phyloP scores from a whole-genome alignment of 176 grass and related monocot species.

The Thalia dealbata region DNA sequence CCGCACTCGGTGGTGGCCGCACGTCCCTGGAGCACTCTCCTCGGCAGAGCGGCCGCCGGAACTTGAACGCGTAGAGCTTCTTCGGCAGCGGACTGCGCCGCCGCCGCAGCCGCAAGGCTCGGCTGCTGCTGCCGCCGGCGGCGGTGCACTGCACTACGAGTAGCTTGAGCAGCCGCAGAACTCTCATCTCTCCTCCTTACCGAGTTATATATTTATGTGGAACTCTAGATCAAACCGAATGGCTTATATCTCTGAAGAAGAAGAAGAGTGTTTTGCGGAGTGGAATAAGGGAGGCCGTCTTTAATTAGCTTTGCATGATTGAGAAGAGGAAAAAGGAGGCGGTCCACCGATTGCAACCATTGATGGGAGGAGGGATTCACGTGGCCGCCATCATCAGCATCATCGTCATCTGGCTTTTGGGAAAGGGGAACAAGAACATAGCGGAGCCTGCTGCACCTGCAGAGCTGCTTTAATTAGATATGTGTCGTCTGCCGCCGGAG shows the following conservation, averaged over 20 bases:
- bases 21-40: background rate
- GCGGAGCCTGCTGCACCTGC: no score
- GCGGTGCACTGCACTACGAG: constrained; percentile 1
- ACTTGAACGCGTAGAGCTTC: background rate
- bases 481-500: background rate
- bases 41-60: constrained; percentile 3
- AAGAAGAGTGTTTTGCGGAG: background rate
- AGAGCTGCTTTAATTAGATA: no score
- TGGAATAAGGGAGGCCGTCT: background rate
- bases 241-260: no score
- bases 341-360: background rate
- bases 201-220: background rate
- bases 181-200: background rate
- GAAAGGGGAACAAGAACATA: background rate
- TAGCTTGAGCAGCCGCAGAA: constrained; percentile 12
- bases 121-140: background rate
- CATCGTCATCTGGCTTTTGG: background rate
- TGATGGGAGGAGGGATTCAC: background rate
- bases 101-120: background rate
- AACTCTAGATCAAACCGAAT: background rate
- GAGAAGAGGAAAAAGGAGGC: background rate
- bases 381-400: background rate
- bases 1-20: background rate
- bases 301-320: background rate
- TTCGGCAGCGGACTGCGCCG: background rate